These are phyloP conservation scores for Pseudogymnoascus sp. DNA, from an alignment of 2,329 filamentous ascomycete species.

Conservation along the genomic window DNA sequence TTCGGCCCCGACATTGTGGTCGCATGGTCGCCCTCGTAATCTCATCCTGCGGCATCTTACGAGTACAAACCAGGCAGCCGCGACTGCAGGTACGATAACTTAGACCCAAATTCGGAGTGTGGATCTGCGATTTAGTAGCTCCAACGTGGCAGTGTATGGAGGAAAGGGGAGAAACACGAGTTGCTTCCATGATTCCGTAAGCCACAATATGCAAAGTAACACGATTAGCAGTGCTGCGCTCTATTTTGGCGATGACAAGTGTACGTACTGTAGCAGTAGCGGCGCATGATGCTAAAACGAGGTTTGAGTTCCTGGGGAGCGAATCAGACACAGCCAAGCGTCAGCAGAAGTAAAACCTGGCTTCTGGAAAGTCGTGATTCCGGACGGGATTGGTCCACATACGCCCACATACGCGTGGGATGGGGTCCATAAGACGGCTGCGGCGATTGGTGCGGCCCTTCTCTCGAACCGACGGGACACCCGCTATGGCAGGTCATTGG, in stretches of 20 bases:
- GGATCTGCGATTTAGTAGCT: background rate
- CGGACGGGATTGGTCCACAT: background rate
- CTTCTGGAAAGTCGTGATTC: conserved; percentile 2
- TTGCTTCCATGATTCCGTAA: background rate
- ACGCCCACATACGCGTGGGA: background rate
- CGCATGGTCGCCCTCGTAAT: background rate
- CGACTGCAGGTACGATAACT: conserved; percentile 4
- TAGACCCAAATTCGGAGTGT: background rate
- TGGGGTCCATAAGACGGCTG: conserved; percentile 1
- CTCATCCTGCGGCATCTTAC: background rate
- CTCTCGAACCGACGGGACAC: background rate
- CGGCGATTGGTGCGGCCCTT: background rate
- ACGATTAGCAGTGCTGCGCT: background rate
- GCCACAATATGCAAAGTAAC: background rate
- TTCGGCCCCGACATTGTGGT: background rate
- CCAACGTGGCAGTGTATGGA: conserved; percentile 6
- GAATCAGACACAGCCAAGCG: background rate
- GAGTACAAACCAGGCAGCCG: conserved; percentile 1
- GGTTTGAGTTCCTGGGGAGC: background rate
- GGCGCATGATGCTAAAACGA: conserved; percentile 9
- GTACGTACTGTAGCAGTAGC: background rate
- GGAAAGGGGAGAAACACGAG: background rate
- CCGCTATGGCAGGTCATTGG: background rate
- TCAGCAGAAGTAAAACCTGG: background rate
- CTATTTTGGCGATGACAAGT: conserved; percentile 7